These are phyloP conservation scores for Trypanosoma theileri DNA, from an alignment of 208 protist species.

Conservation along the genomic window DNA sequence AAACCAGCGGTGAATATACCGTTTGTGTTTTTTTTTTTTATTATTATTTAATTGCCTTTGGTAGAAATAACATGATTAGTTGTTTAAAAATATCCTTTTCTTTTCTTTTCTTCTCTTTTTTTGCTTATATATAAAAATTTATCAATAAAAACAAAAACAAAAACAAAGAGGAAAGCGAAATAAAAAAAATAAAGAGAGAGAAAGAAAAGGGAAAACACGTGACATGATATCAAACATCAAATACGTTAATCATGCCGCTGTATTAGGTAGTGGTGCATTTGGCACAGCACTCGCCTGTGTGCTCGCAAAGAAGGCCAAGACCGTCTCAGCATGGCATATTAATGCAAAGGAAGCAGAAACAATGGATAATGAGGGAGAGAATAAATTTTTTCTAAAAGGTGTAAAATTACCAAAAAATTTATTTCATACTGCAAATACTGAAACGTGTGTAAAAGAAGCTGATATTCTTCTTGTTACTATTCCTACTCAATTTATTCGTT, in stretches of 20 bases:
- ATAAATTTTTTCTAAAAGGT: slow-evolving; percentile 76
- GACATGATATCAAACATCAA: slow-evolving; percentile 30
- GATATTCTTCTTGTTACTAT: slow-evolving; percentile 85
- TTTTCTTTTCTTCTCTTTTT: no score
- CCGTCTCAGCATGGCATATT: slow-evolving; percentile 79
- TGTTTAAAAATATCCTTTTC: no score
- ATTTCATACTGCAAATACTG: slow-evolving; percentile 55
- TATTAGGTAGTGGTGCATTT: slow-evolving; percentile 87
- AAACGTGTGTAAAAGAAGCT: slow-evolving; percentile 43
- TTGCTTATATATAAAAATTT: no score
- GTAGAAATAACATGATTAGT: no score
- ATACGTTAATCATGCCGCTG: slow-evolving; percentile 55
- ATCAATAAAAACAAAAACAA: no score
- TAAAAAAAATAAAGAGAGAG: neutral
- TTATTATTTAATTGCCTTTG: no score
- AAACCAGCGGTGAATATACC: no score
- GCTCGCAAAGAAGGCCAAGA: slow-evolving; percentile 65
- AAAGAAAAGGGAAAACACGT: neutral
- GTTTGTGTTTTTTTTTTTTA: no score
- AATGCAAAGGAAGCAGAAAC: slow-evolving; percentile 52
- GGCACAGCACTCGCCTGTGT: slow-evolving; percentile 72
- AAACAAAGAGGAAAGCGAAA: neutral
- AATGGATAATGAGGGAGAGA: slow-evolving; percentile 76
- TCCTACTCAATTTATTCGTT: slow-evolving; percentile 84
- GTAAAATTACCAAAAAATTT: slow-evolving; percentile 61